These are phyloP conservation scores for Monosporozyma aerobia DNA, from an alignment of 805 yeast genomes.

Conservation along the genomic window DNA sequence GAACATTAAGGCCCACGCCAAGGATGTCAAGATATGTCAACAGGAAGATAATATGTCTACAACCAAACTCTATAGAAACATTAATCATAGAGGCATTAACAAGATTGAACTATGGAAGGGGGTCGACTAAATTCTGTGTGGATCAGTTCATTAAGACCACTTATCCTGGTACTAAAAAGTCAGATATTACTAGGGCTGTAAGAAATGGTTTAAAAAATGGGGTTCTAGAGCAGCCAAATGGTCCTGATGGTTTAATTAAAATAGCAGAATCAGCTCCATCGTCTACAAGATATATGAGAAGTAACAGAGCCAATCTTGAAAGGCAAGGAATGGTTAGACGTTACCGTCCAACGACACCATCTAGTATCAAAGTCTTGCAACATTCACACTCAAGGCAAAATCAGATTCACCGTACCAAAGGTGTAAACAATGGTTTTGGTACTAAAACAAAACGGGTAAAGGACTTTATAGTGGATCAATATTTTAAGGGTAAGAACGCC, in stretches of 20 bases:
- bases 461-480: slow-evolving; percentile 51
- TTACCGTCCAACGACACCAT: background rate
- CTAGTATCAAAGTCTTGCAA: background rate
- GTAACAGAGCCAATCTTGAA: slow-evolving; percentile 1
- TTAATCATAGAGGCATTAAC: slow-evolving; percentile 2
- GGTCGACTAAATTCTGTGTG: slow-evolving; percentile 76
- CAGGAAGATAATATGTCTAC: background rate
- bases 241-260: slow-evolving; percentile 82
- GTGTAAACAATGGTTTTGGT: slow-evolving; percentile 74
- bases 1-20: background rate
- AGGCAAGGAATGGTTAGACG: slow-evolving; percentile 4
- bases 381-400: slow-evolving; percentile 11
- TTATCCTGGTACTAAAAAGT: background rate
- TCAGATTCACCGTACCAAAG: slow-evolving; percentile 26
- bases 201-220: slow-evolving; percentile 75
- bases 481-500: slow-evolving; percentile 34
- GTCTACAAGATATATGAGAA: background rate
- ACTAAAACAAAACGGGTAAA: slow-evolving; percentile 79
- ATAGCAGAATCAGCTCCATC: slow-evolving; percentile 26
- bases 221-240: slow-evolving; percentile 75
- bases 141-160: slow-evolving; percentile 60
- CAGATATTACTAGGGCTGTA: slow-evolving; percentile 45
- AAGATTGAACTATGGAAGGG: slow-evolving; percentile 64
- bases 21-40: background rate
- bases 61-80: background rate